These are phyloP conservation scores for Trypanosoma mega DNA, from an alignment of 208 protist genomes.

Conservation along the genomic window DNA sequence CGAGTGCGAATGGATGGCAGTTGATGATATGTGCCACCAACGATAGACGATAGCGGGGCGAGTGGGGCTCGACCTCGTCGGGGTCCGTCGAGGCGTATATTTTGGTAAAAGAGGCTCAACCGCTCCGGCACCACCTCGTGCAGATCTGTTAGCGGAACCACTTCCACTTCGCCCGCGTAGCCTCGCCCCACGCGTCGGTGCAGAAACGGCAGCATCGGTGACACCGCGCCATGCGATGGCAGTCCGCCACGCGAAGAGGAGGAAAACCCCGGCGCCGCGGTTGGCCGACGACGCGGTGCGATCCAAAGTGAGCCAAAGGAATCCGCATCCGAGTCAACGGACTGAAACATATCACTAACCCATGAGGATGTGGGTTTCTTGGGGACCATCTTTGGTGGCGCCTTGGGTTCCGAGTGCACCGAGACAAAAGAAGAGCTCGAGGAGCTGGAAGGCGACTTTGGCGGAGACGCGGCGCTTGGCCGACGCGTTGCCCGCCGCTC, in stretches of 20 bases:
- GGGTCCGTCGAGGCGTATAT: constrained; percentile 57
- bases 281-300: background rate
- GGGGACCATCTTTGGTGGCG: too few relatives aligned
- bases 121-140: constrained; percentile 61
- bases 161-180: constrained; percentile 52
- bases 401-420: too few relatives aligned
- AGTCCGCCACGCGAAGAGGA: background rate
- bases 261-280: background rate
- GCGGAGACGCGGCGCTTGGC: too few relatives aligned
- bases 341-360: too few relatives aligned
- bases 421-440: too few relatives aligned
- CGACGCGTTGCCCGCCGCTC: too few relatives aligned
- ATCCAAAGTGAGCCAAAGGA: too few relatives aligned
- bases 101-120: constrained; percentile 66
- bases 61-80: constrained; percentile 67
- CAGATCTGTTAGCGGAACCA: constrained; percentile 26
- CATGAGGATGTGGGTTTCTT: too few relatives aligned
- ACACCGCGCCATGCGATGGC: too few relatives aligned
- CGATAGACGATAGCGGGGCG: constrained; percentile 48
- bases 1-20: constrained; percentile 13
- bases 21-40: constrained; percentile 73
- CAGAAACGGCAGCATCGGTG: background rate
- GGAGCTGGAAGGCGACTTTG: too few relatives aligned
- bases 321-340: too few relatives aligned
- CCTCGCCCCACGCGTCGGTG: constrained; percentile 31